Conservation (phyloP, 208 protist genomes). For the Trypanosomatidae sp. region DNA sequence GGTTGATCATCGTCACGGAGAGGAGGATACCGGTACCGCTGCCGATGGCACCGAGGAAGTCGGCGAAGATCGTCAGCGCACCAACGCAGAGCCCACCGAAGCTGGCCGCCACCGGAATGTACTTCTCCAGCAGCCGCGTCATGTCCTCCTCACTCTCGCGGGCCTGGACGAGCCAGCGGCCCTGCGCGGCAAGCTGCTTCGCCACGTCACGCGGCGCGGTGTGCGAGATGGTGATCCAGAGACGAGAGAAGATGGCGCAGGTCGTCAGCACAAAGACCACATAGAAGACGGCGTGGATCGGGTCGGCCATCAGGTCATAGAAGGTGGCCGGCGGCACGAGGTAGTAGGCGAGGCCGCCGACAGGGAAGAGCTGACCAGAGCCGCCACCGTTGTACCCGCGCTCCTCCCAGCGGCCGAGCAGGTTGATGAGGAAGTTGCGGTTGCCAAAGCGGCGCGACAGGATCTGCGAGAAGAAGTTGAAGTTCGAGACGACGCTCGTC, state of each 20-base stretch:
- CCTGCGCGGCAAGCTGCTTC: slow-evolving; percentile 96
- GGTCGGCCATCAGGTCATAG: slow-evolving; percentile 95
- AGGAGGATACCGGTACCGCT: slow-evolving; percentile 99
- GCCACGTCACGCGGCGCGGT: slow-evolving; percentile 97
- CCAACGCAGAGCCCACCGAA: slow-evolving; percentile 99
- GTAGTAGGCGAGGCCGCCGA: slow-evolving; percentile 99
- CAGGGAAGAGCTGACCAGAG: slow-evolving; percentile 85
- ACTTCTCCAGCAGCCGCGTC: slow-evolving; percentile 89
- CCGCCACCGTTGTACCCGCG: slow-evolving; percentile 65
- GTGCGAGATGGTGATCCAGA: slow-evolving; percentile 99
- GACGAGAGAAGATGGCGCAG: slow-evolving; percentile 98
- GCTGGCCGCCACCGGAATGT: slow-evolving; percentile 99
- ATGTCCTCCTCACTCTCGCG: slow-evolving; percentile 91
- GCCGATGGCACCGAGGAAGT: slow-evolving; percentile 98
- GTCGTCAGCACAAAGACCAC: slow-evolving; percentile 97
- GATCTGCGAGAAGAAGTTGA: slow-evolving; percentile 99
- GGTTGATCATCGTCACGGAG: slow-evolving; percentile 99
- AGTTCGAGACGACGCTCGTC: slow-evolving; percentile 98
- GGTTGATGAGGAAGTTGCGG: slow-evolving; percentile 97
- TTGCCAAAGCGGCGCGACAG: slow-evolving; percentile 98
- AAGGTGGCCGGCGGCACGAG: slow-evolving; percentile 97
- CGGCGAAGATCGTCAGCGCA: slow-evolving; percentile 98
- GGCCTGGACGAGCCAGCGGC: slow-evolving; percentile 93
- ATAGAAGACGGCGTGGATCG: slow-evolving; percentile 99
- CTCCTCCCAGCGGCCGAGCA: slow-evolving; percentile 98